phyloP scores from a whole-genome alignment of 768 basidiomycete species.

The Agrocybe pediades region DNA sequence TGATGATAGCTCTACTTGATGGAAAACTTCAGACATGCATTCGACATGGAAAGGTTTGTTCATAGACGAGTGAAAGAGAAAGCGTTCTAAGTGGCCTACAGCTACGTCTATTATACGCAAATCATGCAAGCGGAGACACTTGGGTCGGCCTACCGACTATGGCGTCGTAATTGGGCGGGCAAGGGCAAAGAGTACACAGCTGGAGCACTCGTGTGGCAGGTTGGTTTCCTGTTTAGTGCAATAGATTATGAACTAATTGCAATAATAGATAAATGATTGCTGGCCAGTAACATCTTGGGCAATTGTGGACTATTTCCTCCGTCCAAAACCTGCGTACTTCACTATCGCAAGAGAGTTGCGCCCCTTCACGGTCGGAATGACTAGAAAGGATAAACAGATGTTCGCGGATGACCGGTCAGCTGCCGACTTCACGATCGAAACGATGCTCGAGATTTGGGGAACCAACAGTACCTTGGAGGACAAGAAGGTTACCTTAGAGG shows the following conservation, averaged over 20 bases:
- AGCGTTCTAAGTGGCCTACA: slow-evolving; percentile 24
- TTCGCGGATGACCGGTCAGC: slow-evolving; percentile 63
- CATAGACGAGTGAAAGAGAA: not conserved
- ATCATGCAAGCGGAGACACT: slow-evolving; percentile 95
- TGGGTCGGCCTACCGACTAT: slow-evolving; percentile 83
- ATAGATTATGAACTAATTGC: not conserved
- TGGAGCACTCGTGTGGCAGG: slow-evolving; percentile 96
- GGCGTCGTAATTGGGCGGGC: slow-evolving; percentile 94
- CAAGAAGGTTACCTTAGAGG: slow-evolving; percentile 63
- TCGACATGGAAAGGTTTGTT: slow-evolving; percentile 79
- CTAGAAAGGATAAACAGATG: slow-evolving; percentile 69
- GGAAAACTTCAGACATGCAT: slow-evolving; percentile 91
- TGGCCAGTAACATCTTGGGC: slow-evolving; percentile 96
- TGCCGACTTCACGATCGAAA: slow-evolving; percentile 67
- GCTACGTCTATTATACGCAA: slow-evolving; percentile 94
- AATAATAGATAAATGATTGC: slow-evolving; percentile 76
- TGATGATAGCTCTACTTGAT: slow-evolving; percentile 74
- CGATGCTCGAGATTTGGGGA: slow-evolving; percentile 81
- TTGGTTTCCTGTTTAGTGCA: slow-evolving; percentile 26
- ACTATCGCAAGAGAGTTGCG: slow-evolving; percentile 83
- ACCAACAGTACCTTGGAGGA: slow-evolving; percentile 73
- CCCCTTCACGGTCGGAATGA: slow-evolving; percentile 81
- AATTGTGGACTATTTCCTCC: slow-evolving; percentile 90
- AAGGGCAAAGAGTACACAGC: slow-evolving; percentile 82
- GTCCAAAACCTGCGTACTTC: slow-evolving; percentile 92